Base-by-base conservation (phyloP, 2,329 filamentous ascomycete species). In the Diaporthe ilicicola region DNA sequence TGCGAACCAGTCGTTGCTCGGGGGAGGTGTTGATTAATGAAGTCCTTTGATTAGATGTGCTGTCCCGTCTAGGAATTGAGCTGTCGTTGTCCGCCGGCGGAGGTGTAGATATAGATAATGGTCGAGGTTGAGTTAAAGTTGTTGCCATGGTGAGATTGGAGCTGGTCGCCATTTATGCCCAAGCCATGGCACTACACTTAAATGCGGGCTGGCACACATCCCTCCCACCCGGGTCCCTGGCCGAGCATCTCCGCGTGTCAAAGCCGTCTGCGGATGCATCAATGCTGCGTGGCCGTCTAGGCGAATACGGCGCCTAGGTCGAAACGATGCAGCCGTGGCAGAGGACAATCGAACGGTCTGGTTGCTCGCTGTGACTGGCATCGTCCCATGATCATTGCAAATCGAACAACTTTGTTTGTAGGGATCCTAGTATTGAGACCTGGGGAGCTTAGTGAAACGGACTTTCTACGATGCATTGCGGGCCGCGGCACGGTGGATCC, bases 321-420 rank as follows among this genome's bases (percentile, higher is more conserved):
- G 59, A 64, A 64, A 64, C 59, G 13, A 50, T 27, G 44, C 44
- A 64, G 44, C 44, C 44, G 59, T 64, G 59, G 59, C 59, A 37
- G 42, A 50, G 59, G 59, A n/a, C 27, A 50, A 64, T 64, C 59
- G 59, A 64, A 64, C 59, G 59, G 59, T 64, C 59, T 37, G 44
- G 59, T 50, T 50, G 29, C 59, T 37, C 44, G 42, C 59, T 37
- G 59, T 50, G 59, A 64, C 59, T 50, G 59, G 19, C 48, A 64
- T 64, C 59, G 59, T 64, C 59, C 59, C 44, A 64, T 64, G 44
- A 64, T 50, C 59, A 50, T 50, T 64, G 59, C 59, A 64, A 64
- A 64, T 64, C 59, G 59, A 37, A 64, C 59, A 64, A 64, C 59
- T 37, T 37, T 50, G 59, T 64, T 64, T 64, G 44, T 64, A 50